These are phyloP conservation scores for Yamadazyma dendronema DNA, from an alignment of 1,139 yeast species.

Conservation along the genomic window DNA sequence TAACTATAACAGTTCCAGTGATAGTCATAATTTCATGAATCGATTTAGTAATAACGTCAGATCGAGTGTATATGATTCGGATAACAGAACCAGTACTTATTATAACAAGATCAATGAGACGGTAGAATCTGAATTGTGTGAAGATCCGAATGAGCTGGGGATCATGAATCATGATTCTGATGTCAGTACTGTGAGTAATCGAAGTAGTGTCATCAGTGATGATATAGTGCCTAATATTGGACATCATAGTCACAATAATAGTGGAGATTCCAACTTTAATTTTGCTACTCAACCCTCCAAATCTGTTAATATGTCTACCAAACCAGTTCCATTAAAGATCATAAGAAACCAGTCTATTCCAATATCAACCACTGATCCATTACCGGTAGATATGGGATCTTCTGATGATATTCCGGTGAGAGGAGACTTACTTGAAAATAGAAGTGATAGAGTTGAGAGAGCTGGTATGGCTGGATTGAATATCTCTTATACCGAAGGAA, in stretches of 20 bases:
- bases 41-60: slow-evolving; percentile 40
- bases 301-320: slow-evolving; percentile 8
- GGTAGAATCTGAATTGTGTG: slow-evolving; percentile 15
- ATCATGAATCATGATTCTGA: slow-evolving; percentile 17
- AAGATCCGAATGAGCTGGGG: slow-evolving; percentile 12
- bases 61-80: slow-evolving; percentile 9
- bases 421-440: slow-evolving; percentile 27
- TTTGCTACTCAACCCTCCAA: slow-evolving; percentile 10
- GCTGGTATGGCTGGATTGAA: slow-evolving; percentile 9
- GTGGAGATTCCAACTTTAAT: slow-evolving; percentile 11
- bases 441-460: slow-evolving; percentile 7
- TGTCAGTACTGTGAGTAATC: slow-evolving; percentile 26
- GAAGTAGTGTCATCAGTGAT: slow-evolving; percentile 23
- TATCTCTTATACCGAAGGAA: slow-evolving; percentile 7
- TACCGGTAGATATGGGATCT: neutral
- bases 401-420: slow-evolving; percentile 30
- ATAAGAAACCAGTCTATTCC: slow-evolving; percentile 17
- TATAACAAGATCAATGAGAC: slow-evolving; percentile 28
- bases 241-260: slow-evolving; percentile 3
- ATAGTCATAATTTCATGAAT: slow-evolving; percentile 41
- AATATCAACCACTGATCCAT: neutral
- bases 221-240: slow-evolving; percentile 7
- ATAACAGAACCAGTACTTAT: slow-evolving; percentile 28
- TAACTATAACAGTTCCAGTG: slow-evolving; percentile 30
- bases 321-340: slow-evolving; percentile 20